Base-by-base conservation (phyloP, 306 rosid species). In the Citrullus mucosospermus region DNA sequence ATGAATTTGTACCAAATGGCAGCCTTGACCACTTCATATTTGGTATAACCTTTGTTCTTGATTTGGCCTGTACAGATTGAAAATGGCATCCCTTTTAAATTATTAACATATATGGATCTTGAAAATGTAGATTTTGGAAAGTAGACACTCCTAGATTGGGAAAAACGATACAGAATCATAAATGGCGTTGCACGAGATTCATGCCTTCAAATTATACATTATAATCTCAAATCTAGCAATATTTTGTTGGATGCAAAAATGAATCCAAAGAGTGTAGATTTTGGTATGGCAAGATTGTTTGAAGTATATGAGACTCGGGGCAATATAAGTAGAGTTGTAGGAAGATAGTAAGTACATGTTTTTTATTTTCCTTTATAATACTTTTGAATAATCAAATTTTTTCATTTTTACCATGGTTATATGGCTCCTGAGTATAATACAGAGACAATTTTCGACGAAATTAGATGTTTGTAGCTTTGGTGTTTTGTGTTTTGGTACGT, bases 1-100 rank as follows among this genome's bases (percentile, higher is more conserved):
- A 66, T 66, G 72, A 66, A 48, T 38, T 66, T 66, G 72, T 66
- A 9, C 72, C 72, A 17, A 66, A 66, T 66, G 72, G 28, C 15
- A 66, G 50, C 72, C 72, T 66, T 66, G 72, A 66, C 50, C 48
- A 38, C 54, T 69, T 69, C 55, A 69, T 69, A 69, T 69, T 69
- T 69, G 75, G 75, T 69, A 44, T 9, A 4, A 69, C 34, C 3
- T 20, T 20, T 20, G 1, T n/a, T 12, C 34, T n/a, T 43, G 1
- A 4, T 12, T n/a, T 20, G 32, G 3, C 4, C 22, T 36, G 4
- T 48, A 16, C 72, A 38, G 6, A 32, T 34, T 65, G 22, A 13
- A 36, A 32, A 36, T 34, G 6, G 13, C 48, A 30, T 61, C 17
- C 66, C 25, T 61, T 30, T 6, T 34, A 65, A 3, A 51, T 3